Percentiles rank a stretch among this genome's conserved stretches.
phyloP scores from a whole-genome alignment of 2,329 filamentous ascomycete species.

The Aplosporella prunicola region DNA sequence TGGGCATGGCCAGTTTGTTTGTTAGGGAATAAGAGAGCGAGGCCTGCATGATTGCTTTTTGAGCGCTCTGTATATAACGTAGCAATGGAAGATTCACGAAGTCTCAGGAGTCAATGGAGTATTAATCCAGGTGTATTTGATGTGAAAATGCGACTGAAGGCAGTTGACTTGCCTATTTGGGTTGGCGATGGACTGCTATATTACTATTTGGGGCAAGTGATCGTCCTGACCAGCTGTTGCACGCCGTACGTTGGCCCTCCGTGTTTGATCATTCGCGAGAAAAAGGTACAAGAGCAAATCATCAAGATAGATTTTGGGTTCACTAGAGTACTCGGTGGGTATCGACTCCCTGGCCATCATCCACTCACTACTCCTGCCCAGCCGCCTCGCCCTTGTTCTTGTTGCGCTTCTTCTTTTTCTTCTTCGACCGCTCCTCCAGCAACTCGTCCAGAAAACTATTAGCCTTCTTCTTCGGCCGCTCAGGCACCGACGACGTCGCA shows the following conservation, averaged over 20 bases:
- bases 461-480: slow-evolving; percentile 14
- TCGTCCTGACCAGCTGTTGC: too few relatives aligned
- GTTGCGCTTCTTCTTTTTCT: slow-evolving; percentile 37
- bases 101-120: background rate
- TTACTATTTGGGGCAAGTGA: too few relatives aligned
- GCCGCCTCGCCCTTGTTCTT: slow-evolving; percentile 5
- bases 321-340: too few relatives aligned
- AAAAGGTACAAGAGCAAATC: too few relatives aligned
- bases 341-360: too few relatives aligned
- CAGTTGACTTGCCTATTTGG: too few relatives aligned
- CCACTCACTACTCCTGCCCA: too few relatives aligned
- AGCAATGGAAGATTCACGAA: background rate
- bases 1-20: slow-evolving; percentile 46
- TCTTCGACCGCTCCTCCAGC: slow-evolving; percentile 38
- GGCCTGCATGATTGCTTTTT: background rate
- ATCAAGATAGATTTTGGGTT: too few relatives aligned
- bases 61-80: slow-evolving; percentile 1
- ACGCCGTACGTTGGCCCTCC: too few relatives aligned
- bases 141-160: too few relatives aligned
- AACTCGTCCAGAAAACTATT: slow-evolving; percentile 48
- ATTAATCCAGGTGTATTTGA: background rate
- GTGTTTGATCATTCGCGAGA: too few relatives aligned
- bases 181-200: too few relatives aligned
- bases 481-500: background rate
- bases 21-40: slow-evolving; percentile 32